Evolutionary conservation across 2,329 filamentous ascomycete genomes (phyloP).

Genomic region (Phaeosphaeriaceae sp.): DNA sequence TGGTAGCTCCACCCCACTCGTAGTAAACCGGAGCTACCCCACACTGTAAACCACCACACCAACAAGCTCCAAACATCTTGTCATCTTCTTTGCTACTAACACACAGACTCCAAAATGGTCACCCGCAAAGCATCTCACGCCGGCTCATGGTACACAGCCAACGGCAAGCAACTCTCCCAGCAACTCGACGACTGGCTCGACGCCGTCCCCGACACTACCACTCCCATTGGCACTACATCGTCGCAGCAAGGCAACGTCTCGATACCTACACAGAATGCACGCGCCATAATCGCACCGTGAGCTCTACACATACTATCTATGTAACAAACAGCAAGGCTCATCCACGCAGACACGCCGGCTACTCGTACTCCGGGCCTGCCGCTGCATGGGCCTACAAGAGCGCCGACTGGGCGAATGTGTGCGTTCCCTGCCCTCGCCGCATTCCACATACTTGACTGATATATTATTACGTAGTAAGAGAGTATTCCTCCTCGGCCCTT

Average conservation of each 20-base stretch:
- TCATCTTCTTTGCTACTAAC: not conserved
- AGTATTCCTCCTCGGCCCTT: conserved; percentile 91
- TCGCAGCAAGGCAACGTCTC: conserved; percentile 45
- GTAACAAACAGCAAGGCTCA: conserved; percentile 27
- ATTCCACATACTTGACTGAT: not conserved
- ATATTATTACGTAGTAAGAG: conserved; percentile 66
- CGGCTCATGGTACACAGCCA: conserved; percentile 82
- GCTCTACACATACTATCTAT: conserved; percentile 38
- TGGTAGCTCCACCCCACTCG: not conserved
- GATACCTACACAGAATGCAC: conserved; percentile 75
- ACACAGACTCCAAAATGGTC: conserved; percentile 30
- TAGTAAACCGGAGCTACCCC: conserved; percentile 3
- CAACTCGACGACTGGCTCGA: conserved; percentile 80
- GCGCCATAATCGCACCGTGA: conserved; percentile 92
- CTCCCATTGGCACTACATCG: conserved; percentile 61
- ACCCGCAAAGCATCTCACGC: conserved; percentile 74
- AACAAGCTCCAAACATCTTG: not conserved
- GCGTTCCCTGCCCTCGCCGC: conserved; percentile 34
- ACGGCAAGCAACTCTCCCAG: conserved; percentile 63
- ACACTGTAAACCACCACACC: not conserved
- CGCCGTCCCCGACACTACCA: conserved; percentile 70
- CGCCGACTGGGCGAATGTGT: conserved; percentile 80
- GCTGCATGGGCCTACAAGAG: conserved; percentile 95
- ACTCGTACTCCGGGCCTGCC: conserved; percentile 87
- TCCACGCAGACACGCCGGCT: conserved; percentile 82